These are phyloP conservation scores for Entomortierella beljakovae DNA, from an alignment of 192 early-diverging fungal species.

Conservation along the genomic window DNA sequence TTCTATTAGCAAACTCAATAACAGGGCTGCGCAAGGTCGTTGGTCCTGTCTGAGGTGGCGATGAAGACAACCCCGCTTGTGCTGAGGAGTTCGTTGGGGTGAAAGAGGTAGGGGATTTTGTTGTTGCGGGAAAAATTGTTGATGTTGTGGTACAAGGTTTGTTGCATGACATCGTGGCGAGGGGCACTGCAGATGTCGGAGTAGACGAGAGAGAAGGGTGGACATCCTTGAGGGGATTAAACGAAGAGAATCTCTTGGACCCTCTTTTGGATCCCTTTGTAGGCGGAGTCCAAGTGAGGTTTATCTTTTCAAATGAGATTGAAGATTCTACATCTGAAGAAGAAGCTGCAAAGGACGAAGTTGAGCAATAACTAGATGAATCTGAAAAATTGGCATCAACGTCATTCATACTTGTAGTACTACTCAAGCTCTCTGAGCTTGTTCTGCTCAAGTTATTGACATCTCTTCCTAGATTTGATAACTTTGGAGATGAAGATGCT, in stretches of 20 bases:
- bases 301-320: conserved; percentile 49
- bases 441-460: conserved; percentile 1
- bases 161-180: not conserved
- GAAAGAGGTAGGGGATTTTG: not conserved
- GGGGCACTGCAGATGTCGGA: not conserved
- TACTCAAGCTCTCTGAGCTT: conserved; percentile 24
- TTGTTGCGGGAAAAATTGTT: conserved; percentile 5
- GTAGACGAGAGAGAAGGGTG: not conserved
- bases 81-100: too few relatives aligned
- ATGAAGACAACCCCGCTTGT: too few relatives aligned
- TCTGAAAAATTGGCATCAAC: conserved; percentile 38
- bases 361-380: conserved; percentile 25
- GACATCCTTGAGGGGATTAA: conserved; percentile 21
- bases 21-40: conserved; percentile 8
- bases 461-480: not conserved
- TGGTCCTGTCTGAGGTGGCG: not conserved
- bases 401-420: conserved; percentile 36
- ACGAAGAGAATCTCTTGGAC: conserved; percentile 45
- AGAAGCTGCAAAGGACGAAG: conserved; percentile 22
- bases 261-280: conserved; percentile 44
- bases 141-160: conserved; percentile 31
- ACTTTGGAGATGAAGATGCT: conserved; percentile 2
- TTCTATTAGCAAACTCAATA: conserved; percentile 12
- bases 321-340: conserved; percentile 18
- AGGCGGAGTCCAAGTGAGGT: conserved; percentile 49